Evolutionary conservation across 2,329 filamentous ascomycete genomes (phyloP), one percentile per base, ranked within the genome.

Genomic region (Aspergillus versicolor): DNA sequence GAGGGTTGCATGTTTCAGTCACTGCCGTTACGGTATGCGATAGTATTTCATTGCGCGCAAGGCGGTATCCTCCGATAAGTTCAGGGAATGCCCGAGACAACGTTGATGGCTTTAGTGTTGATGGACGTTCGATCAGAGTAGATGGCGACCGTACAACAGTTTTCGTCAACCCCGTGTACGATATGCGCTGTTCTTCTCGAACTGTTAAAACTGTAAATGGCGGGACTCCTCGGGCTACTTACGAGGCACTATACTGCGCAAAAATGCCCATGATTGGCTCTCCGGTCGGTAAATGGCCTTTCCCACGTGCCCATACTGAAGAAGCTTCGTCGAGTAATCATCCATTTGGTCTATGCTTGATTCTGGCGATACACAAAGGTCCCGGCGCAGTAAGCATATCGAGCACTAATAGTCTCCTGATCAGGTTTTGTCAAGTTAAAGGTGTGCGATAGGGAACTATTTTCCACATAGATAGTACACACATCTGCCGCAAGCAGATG

Each of bases 251-350:
- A 73, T 65, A 1, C 67, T 69, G 47, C 80, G 75, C 49, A 71
- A 65, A 63, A 82, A 83, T n/a, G 63, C 63, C 83, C 83, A 86
- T 54, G 70, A 60, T 43, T 75, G 72, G 6, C 73, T 73, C 5
- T 82, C 77, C 2, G 75, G 57, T 54, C 79, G 69, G 67, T 85
- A 86, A n/a, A 69, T 64, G 45, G 79, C 74, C 61, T 73, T 74
- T 63, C 83, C 83, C 55, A 83, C 73, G 65, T 84, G 81, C 73
- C 84, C 84, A 72, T 84, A 85, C 59, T 81, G 80, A 52, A 85
- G 79, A 76, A 79, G 76, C 70, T 72, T 70, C 47, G 72, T 67
- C 43, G 70, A 67, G 61, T 71, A 69, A 63, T 85, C 81, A 85
- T 80, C 81, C 84, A 86, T 86, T 75, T 66, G 82, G 81, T 72